Conservation (phyloP, 495 filamentous ascomycete species). For the Gamarada debralockiae region DNA sequence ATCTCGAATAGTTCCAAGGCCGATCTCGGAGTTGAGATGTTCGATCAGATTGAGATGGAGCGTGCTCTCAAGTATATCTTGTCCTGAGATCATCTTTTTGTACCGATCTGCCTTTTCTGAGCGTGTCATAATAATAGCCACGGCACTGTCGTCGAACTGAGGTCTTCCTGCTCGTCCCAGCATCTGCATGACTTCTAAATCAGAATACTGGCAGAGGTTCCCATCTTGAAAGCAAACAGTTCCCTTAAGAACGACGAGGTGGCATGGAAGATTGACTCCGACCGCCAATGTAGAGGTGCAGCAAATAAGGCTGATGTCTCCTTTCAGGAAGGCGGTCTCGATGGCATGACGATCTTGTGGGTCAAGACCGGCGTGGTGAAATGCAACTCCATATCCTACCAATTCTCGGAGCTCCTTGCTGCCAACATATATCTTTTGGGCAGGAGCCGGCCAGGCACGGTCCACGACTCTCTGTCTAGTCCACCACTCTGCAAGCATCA, state of each 20-base stretch:
- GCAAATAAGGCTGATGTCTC: slow-evolving; percentile 83
- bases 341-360: slow-evolving; percentile 63
- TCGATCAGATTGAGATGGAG: slow-evolving; percentile 87
- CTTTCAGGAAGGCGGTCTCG: slow-evolving; percentile 69
- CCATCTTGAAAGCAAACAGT: slow-evolving; percentile 67
- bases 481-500: slow-evolving; percentile 66
- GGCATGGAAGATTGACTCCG: slow-evolving; percentile 89
- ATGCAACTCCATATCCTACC: slow-evolving; percentile 72
- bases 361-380: slow-evolving; percentile 89
- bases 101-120: slow-evolving; percentile 65
- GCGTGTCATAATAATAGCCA: slow-evolving; percentile 83
- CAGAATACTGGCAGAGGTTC: slow-evolving; percentile 71
- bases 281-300: slow-evolving; percentile 94
- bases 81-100: slow-evolving; percentile 77
- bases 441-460: slow-evolving; percentile 66
- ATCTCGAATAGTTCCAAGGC: slow-evolving; percentile 72
- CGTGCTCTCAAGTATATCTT: slow-evolving; percentile 81
- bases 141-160: slow-evolving; percentile 84
- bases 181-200: slow-evolving; percentile 98
- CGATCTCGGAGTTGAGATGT: slow-evolving; percentile 92
- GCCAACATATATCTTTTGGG: slow-evolving; percentile 50
- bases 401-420: slow-evolving; percentile 60
- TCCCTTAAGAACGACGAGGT: slow-evolving; percentile 90
- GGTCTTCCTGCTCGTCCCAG: slow-evolving; percentile 89
- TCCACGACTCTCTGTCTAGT: slow-evolving; percentile 48